Evolutionary conservation across 441 rosid species (phyloP).

Genomic region (Populus hybrid): DNA sequence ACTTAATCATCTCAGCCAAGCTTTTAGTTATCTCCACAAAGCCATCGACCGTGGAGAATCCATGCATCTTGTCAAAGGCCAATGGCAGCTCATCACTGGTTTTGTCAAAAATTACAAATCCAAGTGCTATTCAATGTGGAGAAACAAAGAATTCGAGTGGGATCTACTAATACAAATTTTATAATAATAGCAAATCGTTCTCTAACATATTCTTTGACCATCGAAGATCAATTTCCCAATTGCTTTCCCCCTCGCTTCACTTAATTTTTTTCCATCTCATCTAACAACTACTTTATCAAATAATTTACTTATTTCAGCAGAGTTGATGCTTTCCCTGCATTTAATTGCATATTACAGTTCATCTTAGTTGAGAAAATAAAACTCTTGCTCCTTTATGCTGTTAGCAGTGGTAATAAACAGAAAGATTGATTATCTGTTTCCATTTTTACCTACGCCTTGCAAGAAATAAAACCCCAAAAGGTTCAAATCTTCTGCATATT

Average conservation of each 20-base stretch:
- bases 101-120: slow-evolving; percentile 18
- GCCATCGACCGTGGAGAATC: slow-evolving; percentile 88
- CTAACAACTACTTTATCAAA: background rate
- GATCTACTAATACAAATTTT: background rate
- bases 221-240: background rate
- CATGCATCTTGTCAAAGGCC: slow-evolving; percentile 66
- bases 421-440: too few species aligned
- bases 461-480: background rate
- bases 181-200: background rate
- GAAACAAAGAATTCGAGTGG: slow-evolving; percentile 2
- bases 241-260: background rate
- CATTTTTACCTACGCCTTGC: background rate
- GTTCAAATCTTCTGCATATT: background rate
- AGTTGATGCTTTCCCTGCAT: background rate
- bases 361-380: background rate
- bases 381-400: too few species aligned
- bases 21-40: slow-evolving; percentile 86
- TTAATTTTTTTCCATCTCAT: background rate
- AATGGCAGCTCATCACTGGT: slow-evolving; percentile 47
- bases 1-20: slow-evolving; percentile 88
- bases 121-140: slow-evolving; percentile 19
- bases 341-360: background rate
- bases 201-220: background rate
- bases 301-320: background rate
- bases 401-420: too few species aligned